phyloP scores from a whole-genome alignment of 2,329 filamentous ascomycete genomes.

The Aspergillus clavatus region DNA sequence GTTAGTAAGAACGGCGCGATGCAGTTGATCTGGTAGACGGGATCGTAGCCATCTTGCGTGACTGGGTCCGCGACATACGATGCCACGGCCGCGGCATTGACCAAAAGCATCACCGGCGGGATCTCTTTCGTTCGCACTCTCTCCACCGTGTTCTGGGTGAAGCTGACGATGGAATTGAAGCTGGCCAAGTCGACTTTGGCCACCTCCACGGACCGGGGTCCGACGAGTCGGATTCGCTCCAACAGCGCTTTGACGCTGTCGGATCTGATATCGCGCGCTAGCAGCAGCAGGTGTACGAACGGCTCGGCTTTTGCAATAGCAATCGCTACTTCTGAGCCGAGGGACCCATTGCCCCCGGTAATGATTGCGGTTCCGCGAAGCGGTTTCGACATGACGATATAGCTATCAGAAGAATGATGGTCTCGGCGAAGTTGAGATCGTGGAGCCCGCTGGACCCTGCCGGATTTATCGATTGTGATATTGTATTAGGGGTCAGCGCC shows the following conservation, averaged over 20 bases:
- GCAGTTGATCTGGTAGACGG: slow-evolving; percentile 36
- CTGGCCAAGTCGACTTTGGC: slow-evolving; percentile 28
- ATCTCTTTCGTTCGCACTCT: slow-evolving; percentile 31
- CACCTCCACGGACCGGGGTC: slow-evolving; percentile 32
- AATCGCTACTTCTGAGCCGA: slow-evolving; percentile 34
- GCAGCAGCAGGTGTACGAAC: slow-evolving; percentile 32
- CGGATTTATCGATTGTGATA: too few species aligned
- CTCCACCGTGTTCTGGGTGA: slow-evolving; percentile 29
- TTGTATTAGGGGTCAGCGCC: too few species aligned
- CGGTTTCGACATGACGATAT: slow-evolving; percentile 28
- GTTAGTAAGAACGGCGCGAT: slow-evolving; percentile 35
- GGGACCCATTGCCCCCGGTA: slow-evolving; percentile 32
- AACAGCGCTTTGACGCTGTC: slow-evolving; percentile 26
- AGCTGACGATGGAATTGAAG: slow-evolving; percentile 29
- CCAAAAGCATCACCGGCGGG: slow-evolving; percentile 30
- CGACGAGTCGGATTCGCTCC: slow-evolving; percentile 28
- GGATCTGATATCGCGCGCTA: slow-evolving; percentile 27
- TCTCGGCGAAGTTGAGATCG: too few species aligned
- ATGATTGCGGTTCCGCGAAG: slow-evolving; percentile 35
- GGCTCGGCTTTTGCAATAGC: slow-evolving; percentile 34
- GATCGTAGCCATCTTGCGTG: slow-evolving; percentile 32
- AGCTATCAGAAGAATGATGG: neutral
- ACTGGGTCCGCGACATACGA: slow-evolving; percentile 30
- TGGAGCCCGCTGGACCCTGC: too few species aligned
- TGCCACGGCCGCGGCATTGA: slow-evolving; percentile 31